phyloP scores from a whole-genome alignment of 2,329 filamentous ascomycete genomes.

The Sporothrix phasma region DNA sequence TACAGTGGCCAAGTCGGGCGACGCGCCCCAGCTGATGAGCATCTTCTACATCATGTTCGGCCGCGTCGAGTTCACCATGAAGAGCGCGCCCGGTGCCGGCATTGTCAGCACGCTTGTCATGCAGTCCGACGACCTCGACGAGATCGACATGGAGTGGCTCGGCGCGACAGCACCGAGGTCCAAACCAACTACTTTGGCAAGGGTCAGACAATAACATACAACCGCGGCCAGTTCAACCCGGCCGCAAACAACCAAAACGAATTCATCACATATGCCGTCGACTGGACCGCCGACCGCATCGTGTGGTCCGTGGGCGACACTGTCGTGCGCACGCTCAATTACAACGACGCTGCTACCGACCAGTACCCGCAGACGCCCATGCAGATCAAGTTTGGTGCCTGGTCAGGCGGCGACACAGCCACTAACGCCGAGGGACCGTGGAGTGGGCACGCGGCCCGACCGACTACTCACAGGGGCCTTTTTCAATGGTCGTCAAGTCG shows the following conservation, averaged over 20 bases:
- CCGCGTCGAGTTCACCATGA: conserved; percentile 73
- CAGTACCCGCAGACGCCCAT: conserved; percentile 95
- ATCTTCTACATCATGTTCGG: conserved; percentile 99
- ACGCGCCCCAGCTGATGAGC: conserved; percentile 76
- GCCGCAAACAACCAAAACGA: conserved; percentile 57
- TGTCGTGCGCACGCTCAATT: conserved; percentile 65
- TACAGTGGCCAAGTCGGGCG: conserved; percentile 65
- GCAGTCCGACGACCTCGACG: conserved; percentile 83
- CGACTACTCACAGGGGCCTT: conserved; percentile 75
- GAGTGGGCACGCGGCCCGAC: conserved; percentile 80
- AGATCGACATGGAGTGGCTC: conserved; percentile 97
- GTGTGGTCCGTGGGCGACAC: conserved; percentile 76
- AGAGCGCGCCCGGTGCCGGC: conserved; percentile 76
- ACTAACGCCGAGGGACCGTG: conserved; percentile 74
- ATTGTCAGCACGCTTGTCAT: conserved; percentile 91
- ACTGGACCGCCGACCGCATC: conserved; percentile 81
- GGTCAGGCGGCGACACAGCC: conserved; percentile 75
- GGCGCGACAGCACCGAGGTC: conserved; percentile 68
- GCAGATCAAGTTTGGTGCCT: conserved; percentile 84
- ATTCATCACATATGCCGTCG: conserved; percentile 80
- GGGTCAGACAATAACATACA: conserved; percentile 73
- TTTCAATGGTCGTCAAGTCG: conserved; percentile 71
- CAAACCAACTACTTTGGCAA: conserved; percentile 98
- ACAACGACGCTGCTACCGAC: conserved; percentile 52
- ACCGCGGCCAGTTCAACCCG: conserved; percentile 74